phyloP scores from a whole-genome alignment of 306 rosid genomes.

The Senna siamea region DNA sequence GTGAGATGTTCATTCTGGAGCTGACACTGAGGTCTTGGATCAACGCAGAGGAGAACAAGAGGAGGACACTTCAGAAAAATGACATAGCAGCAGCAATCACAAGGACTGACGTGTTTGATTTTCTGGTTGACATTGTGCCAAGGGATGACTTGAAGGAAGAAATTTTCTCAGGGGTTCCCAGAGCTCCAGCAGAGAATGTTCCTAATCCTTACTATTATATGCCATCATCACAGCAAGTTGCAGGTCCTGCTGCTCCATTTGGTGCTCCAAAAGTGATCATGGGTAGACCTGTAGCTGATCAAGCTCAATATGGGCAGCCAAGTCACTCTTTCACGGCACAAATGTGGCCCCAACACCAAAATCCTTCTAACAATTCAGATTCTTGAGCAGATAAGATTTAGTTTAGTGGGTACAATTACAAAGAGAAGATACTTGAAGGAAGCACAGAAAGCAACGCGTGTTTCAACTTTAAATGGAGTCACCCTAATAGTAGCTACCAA shows the following conservation, averaged over 20 bases:
- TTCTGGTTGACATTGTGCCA: slow-evolving; percentile 62
- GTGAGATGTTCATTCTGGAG: slow-evolving; percentile 74
- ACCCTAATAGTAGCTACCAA: not conserved
- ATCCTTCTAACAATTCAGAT: slow-evolving; percentile 43
- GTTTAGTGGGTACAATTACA: not conserved
- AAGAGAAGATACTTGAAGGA: not conserved
- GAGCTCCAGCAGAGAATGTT: slow-evolving; percentile 47
- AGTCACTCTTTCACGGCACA: slow-evolving; percentile 39
- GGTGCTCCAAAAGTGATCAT: slow-evolving; percentile 50
- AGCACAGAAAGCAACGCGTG: not conserved
- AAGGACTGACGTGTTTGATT: slow-evolving; percentile 62
- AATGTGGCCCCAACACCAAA: slow-evolving; percentile 49
- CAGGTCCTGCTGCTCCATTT: slow-evolving; percentile 11
- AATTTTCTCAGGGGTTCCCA: slow-evolving; percentile 42
- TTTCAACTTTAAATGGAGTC: slow-evolving; percentile 1
- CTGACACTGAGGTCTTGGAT: slow-evolving; percentile 64
- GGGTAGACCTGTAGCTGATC: slow-evolving; percentile 52
- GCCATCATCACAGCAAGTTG: slow-evolving; percentile 46
- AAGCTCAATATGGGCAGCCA: slow-evolving; percentile 45
- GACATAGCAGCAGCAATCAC: slow-evolving; percentile 68
- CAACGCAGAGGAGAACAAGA: slow-evolving; percentile 58
- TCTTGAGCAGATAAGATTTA: slow-evolving; percentile 41
- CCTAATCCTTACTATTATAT: slow-evolving; percentile 51
- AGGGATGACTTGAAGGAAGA: slow-evolving; percentile 57
- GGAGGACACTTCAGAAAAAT: slow-evolving; percentile 58